Base-by-base conservation (phyloP, 495 filamentous ascomycete species). In the Neurospora discreta region DNA sequence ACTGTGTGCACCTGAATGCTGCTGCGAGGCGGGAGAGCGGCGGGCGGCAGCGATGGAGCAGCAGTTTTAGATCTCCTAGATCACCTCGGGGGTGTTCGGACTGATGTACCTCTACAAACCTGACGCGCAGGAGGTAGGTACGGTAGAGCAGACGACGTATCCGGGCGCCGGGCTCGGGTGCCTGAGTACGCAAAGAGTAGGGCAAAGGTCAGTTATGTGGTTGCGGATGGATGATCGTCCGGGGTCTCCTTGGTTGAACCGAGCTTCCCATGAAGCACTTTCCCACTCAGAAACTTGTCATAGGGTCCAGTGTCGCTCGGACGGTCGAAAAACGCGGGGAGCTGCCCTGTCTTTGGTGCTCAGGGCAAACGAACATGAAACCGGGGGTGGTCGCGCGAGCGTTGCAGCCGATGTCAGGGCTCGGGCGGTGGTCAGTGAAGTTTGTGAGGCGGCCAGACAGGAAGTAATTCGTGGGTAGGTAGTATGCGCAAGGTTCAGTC, bases 301-400 rank as follows among this genome's bases (percentile, higher is more conserved):
- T 65, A 65, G 26, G 52, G 26, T 65, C 52, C 13, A 18, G 15
- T 65, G 52, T 65, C 11, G 23, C 52, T 65, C 52, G 52, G 52
- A 65, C 26, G 52, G 52, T 65, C 46, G 52, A 65, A 13, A 65
- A 65, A 68, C 68, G 52, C 71, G 74, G 20, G 71, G 68, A 33
- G 69, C 68, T 58, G 73, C 70, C 68, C 68, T 68, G 73, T 65
- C 52, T 33, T 65, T 65, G 52, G 26, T 65, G 52, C 70, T 60
- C 69, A 40, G 70, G 72, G 43, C 74, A 71, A 71, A 68, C 68
- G 44, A 65, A 70, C 76, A 77, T 77, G 76, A 73, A 74, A 73
- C 74, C 42, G 72, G 65, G 74, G 36, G 11, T 36, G 52, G 52
- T 65, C 42, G 74, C 70, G 60, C 41, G 46, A 70, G 72, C 26